Percentiles rank a stretch among this genome's conserved stretches.
Conservation (phyloP, 2,329 filamentous ascomycete genomes). For the Alternaria novae-zelandiae region DNA sequence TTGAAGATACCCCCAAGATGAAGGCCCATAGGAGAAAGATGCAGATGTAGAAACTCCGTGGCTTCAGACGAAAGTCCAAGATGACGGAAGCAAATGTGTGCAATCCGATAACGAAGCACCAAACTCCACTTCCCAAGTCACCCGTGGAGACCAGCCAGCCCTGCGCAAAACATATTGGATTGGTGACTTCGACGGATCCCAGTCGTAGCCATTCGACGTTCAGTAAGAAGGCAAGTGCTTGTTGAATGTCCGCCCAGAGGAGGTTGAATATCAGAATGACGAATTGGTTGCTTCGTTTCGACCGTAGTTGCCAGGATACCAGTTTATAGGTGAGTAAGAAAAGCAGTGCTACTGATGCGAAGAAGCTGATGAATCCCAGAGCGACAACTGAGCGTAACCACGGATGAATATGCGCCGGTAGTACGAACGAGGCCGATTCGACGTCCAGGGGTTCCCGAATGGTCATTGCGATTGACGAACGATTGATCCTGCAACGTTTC, state of each 20-base stretch:
- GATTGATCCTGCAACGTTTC: neutral
- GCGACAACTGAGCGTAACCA: constrained; percentile 56
- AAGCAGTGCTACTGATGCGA: constrained; percentile 53
- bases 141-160: constrained; percentile 73
- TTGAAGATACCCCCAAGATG: constrained; percentile 62
- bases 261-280: constrained; percentile 74
- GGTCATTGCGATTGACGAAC: constrained; percentile 25
- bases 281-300: constrained; percentile 65
- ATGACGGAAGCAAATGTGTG: constrained; percentile 72
- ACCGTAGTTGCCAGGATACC: constrained; percentile 46
- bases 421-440: constrained; percentile 38
- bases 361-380: constrained; percentile 56
- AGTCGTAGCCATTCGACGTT: constrained; percentile 65
- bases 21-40: constrained; percentile 65
- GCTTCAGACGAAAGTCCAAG: constrained; percentile 59
- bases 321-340: constrained; percentile 56
- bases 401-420: constrained; percentile 44
- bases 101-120: constrained; percentile 69
- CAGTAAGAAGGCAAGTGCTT: constrained; percentile 68
- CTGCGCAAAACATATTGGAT: constrained; percentile 66
- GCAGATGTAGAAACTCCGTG: constrained; percentile 56
- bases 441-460: constrained; percentile 26
- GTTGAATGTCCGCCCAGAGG: constrained; percentile 71
- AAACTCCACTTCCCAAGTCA: constrained; percentile 70
- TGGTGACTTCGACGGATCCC: constrained; percentile 62